Conservation (phyloP, 2,329 filamentous ascomycete genomes). For the Fusarium torreyae region DNA sequence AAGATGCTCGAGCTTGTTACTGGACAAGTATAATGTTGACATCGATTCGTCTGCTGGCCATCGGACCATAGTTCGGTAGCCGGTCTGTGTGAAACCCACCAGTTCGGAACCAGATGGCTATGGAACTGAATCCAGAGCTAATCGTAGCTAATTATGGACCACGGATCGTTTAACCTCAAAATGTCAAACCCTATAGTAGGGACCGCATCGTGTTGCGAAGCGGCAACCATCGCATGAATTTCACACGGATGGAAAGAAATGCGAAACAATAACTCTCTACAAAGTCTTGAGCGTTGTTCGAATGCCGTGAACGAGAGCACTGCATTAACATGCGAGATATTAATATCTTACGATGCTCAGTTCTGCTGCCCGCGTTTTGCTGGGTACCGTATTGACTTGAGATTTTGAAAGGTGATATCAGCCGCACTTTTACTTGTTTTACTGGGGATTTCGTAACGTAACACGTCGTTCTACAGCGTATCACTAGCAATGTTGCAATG, state of each 20-base stretch:
- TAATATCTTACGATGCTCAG: neutral
- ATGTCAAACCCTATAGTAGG: constrained; percentile 1
- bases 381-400: neutral
- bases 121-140: constrained; percentile 9
- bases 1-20: constrained; percentile 3
- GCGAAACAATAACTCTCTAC: constrained; percentile 24
- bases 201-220: constrained; percentile 29
- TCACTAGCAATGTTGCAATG: constrained; percentile 10
- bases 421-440: no score
- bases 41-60: constrained; percentile 2
- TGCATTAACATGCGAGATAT: constrained; percentile 6
- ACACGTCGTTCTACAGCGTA: constrained; percentile 9
- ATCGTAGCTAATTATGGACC: constrained; percentile 27
- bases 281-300: constrained; percentile 15
- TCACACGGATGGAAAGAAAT: constrained; percentile 16
- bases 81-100: constrained; percentile 25
- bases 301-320: constrained; percentile 19
- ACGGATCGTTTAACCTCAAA: constrained; percentile 3
- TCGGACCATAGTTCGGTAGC: constrained; percentile 12
- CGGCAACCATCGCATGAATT: constrained; percentile 13
- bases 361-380: neutral
- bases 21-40: constrained; percentile 2
- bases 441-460: neutral
- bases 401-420: neutral
- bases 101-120: constrained; percentile 15